These are phyloP conservation scores for Fomitiporia mediterranea DNA, from an alignment of 1,284 basidiomycete species.

Conservation along the genomic window DNA sequence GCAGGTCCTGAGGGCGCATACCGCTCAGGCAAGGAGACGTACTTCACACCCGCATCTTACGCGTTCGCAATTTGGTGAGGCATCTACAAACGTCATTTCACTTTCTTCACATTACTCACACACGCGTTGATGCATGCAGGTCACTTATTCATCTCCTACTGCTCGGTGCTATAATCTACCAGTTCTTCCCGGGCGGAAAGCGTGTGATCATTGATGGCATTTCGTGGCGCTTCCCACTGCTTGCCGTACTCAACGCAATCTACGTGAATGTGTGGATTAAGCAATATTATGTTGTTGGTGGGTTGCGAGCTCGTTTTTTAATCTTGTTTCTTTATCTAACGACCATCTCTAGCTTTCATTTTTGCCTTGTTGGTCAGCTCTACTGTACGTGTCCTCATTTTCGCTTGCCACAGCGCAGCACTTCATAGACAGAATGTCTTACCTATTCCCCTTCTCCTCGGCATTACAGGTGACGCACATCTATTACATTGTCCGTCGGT, in stretches of 20 bases:
- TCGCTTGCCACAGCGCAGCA: too few species aligned
- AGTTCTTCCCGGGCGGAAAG: conserved; percentile 82
- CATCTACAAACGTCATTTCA: conserved; percentile 13
- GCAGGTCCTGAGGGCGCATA: conserved; percentile 69
- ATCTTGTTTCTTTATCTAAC: not conserved
- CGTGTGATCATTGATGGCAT: conserved; percentile 79
- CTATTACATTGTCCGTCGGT: conserved; percentile 89
- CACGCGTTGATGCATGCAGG: conserved; percentile 38
- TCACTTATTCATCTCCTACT: conserved; percentile 83
- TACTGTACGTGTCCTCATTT: too few species aligned
- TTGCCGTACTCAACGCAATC: conserved; percentile 79
- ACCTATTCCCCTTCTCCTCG: too few species aligned
- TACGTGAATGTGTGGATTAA: conserved; percentile 42
- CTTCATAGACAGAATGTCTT: too few species aligned
- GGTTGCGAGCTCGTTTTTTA: not conserved
- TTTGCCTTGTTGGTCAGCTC: conserved; percentile 82
- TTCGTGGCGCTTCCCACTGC: conserved; percentile 84
- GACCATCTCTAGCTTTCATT: conserved; percentile 58
- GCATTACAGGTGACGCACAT: conserved; percentile 91
- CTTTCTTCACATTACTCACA: too few species aligned
- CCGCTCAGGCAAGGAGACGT: conserved; percentile 73
- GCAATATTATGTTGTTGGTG: not conserved
- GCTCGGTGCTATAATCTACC: conserved; percentile 85
- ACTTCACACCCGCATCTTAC: conserved; percentile 87
- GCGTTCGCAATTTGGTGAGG: conserved; percentile 78